Evolutionary conservation across 768 basidiomycete species (phyloP).

Genomic region (Xerocomus brunneocitrinus): DNA sequence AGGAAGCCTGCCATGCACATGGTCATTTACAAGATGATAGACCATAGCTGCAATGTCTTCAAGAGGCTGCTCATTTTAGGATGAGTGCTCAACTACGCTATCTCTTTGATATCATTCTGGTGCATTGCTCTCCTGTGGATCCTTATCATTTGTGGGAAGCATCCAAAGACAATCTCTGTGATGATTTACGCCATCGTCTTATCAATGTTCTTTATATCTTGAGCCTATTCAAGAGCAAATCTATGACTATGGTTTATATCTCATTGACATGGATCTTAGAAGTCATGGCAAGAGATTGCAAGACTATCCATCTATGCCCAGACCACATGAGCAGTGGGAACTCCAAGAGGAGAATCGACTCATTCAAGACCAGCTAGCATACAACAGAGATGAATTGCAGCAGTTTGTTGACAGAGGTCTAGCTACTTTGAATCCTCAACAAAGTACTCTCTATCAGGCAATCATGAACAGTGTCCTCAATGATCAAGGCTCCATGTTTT

Average conservation of each 20-base stretch:
- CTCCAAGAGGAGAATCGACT: not conserved
- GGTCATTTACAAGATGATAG: slow-evolving; percentile 45
- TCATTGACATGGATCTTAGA: not conserved
- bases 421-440: not conserved
- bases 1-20: slow-evolving; percentile 7
- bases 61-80: slow-evolving; percentile 36
- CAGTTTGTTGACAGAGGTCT: not conserved
- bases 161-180: slow-evolving; percentile 1
- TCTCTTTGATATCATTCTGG: slow-evolving; percentile 41
- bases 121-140: slow-evolving; percentile 28
- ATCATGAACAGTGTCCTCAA: not conserved
- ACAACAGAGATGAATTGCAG: not conserved
- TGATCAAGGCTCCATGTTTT: slow-evolving; percentile 21
- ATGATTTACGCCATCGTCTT: slow-evolving; percentile 2
- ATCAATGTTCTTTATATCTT: not conserved
- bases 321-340: not conserved
- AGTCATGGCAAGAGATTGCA: not conserved
- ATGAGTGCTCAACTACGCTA: slow-evolving; percentile 1
- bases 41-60: slow-evolving; percentile 42
- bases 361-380: not conserved
- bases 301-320: not conserved
- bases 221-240: not conserved
- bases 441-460: not conserved
- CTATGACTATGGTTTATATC: slow-evolving; percentile 1
- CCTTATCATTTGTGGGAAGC: slow-evolving; percentile 19